Percentiles rank a stretch among this genome's conserved stretches.
Conservation (phyloP, 257 asterid genomes). For the Misopates orontium region DNA sequence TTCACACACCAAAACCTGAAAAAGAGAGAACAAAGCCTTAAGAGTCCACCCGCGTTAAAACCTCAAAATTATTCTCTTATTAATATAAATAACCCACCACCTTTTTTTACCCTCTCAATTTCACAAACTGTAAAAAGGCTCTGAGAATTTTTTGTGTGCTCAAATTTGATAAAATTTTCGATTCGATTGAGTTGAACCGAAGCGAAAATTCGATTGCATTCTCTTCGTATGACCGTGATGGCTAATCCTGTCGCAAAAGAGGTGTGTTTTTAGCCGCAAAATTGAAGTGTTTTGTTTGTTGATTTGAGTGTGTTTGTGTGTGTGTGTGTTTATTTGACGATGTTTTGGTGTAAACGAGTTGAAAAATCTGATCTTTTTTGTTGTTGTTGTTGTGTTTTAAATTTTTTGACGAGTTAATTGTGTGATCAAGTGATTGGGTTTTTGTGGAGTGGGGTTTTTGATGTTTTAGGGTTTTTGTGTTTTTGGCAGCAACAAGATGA, state of each 20-base stretch:
- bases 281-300: background rate
- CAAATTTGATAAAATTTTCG: slow-evolving; percentile 25
- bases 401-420: slow-evolving; percentile 12
- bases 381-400: background rate
- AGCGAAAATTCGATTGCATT: slow-evolving; percentile 10
- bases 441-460: slow-evolving; percentile 17
- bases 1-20: no score
- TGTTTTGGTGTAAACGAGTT: slow-evolving; percentile 22
- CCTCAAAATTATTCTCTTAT: no score
- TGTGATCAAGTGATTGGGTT: slow-evolving; percentile 40
- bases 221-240: slow-evolving; percentile 30
- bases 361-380: slow-evolving; percentile 16
- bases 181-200: background rate
- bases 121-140: background rate
- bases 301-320: slow-evolving; percentile 13
- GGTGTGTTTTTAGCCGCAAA: slow-evolving; percentile 21
- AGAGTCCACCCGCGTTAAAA: no score
- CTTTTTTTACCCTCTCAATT: slow-evolving; percentile 22
- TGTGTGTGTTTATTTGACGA: background rate
- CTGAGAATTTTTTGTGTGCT: background rate
- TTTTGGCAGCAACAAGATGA: slow-evolving; percentile 70
- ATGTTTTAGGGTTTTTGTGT: background rate
- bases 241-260: slow-evolving; percentile 38
- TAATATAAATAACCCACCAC: no score
- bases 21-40: no score